These are phyloP conservation scores for Fusarium stilboides DNA, from an alignment of 2,329 filamentous ascomycete genomes.

Conservation along the genomic window DNA sequence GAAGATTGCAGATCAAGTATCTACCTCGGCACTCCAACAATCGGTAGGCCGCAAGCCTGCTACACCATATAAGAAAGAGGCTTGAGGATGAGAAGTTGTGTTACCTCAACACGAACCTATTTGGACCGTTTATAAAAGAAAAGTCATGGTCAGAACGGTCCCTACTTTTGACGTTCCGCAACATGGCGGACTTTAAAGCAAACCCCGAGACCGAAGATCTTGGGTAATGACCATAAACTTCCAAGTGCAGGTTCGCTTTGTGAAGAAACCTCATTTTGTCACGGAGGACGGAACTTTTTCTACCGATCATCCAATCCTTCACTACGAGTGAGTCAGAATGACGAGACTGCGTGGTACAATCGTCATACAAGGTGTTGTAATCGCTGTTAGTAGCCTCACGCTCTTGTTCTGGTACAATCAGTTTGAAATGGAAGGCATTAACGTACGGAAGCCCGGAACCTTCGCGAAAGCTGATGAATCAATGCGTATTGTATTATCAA, in stretches of 20 bases:
- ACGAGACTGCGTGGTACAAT: conserved; percentile 29
- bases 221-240: neutral
- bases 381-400: conserved; percentile 12
- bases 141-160: conserved; percentile 4
- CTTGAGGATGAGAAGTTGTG: conserved; percentile 25
- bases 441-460: conserved; percentile 15
- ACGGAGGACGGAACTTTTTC: neutral
- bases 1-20: conserved; percentile 4
- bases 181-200: conserved; percentile 37
- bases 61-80: conserved; percentile 22
- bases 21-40: neutral
- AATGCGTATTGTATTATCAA: conserved; percentile 5
- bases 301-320: conserved; percentile 1
- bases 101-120: conserved; percentile 8
- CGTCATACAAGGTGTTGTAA: conserved; percentile 21
- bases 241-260: neutral
- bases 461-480: conserved; percentile 12
- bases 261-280: neutral
- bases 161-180: conserved; percentile 31
- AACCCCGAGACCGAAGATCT: conserved; percentile 36
- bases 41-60: conserved; percentile 14
- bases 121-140: conserved; percentile 9
- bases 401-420: neutral
- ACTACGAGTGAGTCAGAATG: conserved; percentile 27
- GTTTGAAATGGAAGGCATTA: neutral